Evolutionary conservation across 2,329 filamentous ascomycete genomes (phyloP).

Genomic region (Hypoxylon sp.): DNA sequence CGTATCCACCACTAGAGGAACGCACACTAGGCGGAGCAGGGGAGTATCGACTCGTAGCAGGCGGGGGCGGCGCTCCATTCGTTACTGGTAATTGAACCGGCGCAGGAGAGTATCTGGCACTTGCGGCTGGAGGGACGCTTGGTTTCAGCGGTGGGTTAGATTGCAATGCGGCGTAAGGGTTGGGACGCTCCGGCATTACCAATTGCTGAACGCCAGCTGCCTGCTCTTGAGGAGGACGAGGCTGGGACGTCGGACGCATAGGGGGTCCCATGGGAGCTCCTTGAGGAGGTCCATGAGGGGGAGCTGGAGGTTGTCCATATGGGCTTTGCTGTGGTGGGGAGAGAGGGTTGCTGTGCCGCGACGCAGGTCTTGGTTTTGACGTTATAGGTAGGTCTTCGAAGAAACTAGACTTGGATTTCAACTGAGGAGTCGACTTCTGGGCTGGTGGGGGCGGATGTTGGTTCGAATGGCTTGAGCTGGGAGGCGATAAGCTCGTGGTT

Average conservation of each 20-base stretch:
- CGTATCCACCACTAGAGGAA: slow-evolving; percentile 57
- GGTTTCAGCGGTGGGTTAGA: slow-evolving; percentile 52
- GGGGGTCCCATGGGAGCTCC: slow-evolving; percentile 41
- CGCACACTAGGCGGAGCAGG: slow-evolving; percentile 60
- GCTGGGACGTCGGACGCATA: slow-evolving; percentile 35
- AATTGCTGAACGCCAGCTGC: slow-evolving; percentile 56
- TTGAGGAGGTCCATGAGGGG: slow-evolving; percentile 49
- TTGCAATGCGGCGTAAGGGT: slow-evolving; percentile 66
- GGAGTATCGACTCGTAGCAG: slow-evolving; percentile 67
- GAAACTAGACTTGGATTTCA: slow-evolving; percentile 68
- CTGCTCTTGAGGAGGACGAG: slow-evolving; percentile 47
- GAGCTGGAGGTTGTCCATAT: slow-evolving; percentile 54
- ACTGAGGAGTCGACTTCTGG: slow-evolving; percentile 54
- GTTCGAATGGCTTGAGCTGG: slow-evolving; percentile 56
- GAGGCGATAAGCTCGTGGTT: slow-evolving; percentile 51
- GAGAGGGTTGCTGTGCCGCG: slow-evolving; percentile 63
- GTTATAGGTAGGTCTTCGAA: slow-evolving; percentile 82
- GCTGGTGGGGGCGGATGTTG: slow-evolving; percentile 51
- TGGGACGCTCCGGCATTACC: slow-evolving; percentile 66
- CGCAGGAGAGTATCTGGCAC: slow-evolving; percentile 72
- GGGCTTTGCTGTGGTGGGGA: slow-evolving; percentile 59
- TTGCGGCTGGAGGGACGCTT: slow-evolving; percentile 52
- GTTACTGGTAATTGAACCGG: slow-evolving; percentile 58
- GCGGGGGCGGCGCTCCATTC: slow-evolving; percentile 56
- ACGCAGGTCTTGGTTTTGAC: slow-evolving; percentile 71